Evolutionary conservation across 306 rosid species (phyloP).

Genomic region (Citrullus colocynthis): DNA sequence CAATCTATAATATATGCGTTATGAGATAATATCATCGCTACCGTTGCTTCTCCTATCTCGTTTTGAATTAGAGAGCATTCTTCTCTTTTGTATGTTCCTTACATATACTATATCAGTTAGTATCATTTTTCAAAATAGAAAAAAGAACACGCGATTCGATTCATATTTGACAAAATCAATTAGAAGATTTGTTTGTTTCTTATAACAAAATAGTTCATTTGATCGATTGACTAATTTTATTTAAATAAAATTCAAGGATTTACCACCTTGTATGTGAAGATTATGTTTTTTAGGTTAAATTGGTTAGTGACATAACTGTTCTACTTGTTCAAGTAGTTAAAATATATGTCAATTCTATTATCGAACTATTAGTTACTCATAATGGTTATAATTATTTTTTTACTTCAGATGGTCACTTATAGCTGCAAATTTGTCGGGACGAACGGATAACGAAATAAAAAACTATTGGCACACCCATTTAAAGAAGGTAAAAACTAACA

Average conservation of each 20-base stretch:
- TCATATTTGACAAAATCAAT: not conserved
- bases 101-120: too few species aligned
- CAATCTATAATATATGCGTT: too few species aligned
- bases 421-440: slow-evolving; percentile 43
- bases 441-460: slow-evolving; percentile 67
- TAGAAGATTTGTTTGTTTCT: too few species aligned
- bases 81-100: too few species aligned
- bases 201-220: too few species aligned
- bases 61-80: too few species aligned
- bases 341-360: not conserved
- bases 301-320: not conserved
- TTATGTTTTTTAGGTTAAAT: not conserved
- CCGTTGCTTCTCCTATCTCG: too few species aligned
- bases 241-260: too few species aligned
- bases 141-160: not conserved
- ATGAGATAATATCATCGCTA: too few species aligned
- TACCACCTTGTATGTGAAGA: too few species aligned
- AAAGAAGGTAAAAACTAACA: slow-evolving; percentile 11
- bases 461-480: slow-evolving; percentile 59
- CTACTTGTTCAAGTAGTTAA: not conserved
- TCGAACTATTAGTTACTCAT: not conserved
- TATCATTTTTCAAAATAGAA: too few species aligned
- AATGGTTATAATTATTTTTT: not conserved
- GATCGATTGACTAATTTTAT: too few species aligned
- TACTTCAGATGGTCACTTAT: slow-evolving; percentile 49